Evolutionary conservation across 2,329 filamentous ascomycete genomes (phyloP).

Genomic region (Sporothrix phasma): DNA sequence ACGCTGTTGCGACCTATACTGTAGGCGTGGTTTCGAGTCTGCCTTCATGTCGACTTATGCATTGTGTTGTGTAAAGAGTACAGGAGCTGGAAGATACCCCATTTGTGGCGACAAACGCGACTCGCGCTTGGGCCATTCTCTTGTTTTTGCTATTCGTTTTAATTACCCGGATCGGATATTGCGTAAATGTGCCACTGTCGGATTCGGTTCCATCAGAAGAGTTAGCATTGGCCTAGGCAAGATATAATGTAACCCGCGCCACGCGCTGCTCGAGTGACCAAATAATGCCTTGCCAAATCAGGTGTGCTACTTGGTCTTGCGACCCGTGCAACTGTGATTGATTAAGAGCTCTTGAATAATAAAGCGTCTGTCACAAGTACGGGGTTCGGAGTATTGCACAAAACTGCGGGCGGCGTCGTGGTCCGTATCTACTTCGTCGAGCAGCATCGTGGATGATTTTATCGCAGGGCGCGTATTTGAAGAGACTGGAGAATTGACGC

Average conservation of each 20-base stretch:
- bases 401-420: no score
- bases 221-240: neutral
- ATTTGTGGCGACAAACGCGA: neutral
- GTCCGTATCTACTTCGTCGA: no score
- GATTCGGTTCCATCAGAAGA: neutral
- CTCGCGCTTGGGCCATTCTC: neutral
- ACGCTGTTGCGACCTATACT: no score
- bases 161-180: neutral
- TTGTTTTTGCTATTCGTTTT: neutral
- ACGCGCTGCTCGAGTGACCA: constrained; percentile 6
- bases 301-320: no score
- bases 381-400: no score
- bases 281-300: neutral
- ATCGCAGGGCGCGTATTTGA: no score
- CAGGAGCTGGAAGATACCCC: neutral
- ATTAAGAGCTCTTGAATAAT: no score
- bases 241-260: constrained; percentile 6
- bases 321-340: no score
- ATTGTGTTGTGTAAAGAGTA: neutral
- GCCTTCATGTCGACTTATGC: neutral
- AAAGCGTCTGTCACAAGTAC: no score
- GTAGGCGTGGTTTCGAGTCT: no score
- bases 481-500: neutral
- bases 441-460: no score
- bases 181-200: neutral